Conservation (phyloP, 306 rosid genomes). For the Glycine tomentella region DNA sequence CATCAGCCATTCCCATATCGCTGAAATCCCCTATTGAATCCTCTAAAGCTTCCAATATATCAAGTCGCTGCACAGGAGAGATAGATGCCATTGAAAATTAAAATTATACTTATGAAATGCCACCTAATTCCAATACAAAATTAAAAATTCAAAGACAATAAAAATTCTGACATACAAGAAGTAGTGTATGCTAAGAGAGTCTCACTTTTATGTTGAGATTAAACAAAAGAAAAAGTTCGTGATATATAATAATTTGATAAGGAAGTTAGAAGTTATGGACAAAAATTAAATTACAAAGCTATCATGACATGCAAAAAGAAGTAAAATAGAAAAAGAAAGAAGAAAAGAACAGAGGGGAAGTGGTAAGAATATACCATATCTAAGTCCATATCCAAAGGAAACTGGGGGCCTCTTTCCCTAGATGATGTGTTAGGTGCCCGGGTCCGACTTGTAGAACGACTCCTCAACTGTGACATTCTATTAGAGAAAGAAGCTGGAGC, state of each 20-base stretch:
- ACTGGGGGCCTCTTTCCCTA: slow-evolving; percentile 65
- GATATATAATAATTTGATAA: slow-evolving; percentile 15
- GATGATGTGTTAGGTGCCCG: slow-evolving; percentile 53
- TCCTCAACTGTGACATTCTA: slow-evolving; percentile 73
- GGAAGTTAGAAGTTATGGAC: slow-evolving; percentile 10
- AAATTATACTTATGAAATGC: background rate
- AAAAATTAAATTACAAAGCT: slow-evolving; percentile 19
- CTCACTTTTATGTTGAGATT: background rate
- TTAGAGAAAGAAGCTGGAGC: slow-evolving; percentile 60
- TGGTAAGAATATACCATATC: slow-evolving; percentile 64
- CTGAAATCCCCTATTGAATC: slow-evolving; percentile 68
- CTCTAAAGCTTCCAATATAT: slow-evolving; percentile 91
- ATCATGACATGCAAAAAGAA: slow-evolving; percentile 13
- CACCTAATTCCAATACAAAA: slow-evolving; percentile 1
- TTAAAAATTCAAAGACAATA: background rate
- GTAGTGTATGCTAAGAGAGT: background rate
- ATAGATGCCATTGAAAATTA: slow-evolving; percentile 18
- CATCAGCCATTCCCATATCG: slow-evolving; percentile 59
- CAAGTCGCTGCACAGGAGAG: slow-evolving; percentile 72
- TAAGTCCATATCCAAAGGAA: slow-evolving; percentile 86
- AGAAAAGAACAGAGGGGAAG: slow-evolving; percentile 4
- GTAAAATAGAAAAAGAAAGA: background rate
- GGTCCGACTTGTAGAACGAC: slow-evolving; percentile 58
- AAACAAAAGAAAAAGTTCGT: no score
- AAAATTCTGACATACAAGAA: slow-evolving; percentile 4